Evolutionary conservation across 163 green algal genomes (phyloP), one percentile per base, ranked within the genome.

Genomic region (Scenedesmus sp.): DNA sequence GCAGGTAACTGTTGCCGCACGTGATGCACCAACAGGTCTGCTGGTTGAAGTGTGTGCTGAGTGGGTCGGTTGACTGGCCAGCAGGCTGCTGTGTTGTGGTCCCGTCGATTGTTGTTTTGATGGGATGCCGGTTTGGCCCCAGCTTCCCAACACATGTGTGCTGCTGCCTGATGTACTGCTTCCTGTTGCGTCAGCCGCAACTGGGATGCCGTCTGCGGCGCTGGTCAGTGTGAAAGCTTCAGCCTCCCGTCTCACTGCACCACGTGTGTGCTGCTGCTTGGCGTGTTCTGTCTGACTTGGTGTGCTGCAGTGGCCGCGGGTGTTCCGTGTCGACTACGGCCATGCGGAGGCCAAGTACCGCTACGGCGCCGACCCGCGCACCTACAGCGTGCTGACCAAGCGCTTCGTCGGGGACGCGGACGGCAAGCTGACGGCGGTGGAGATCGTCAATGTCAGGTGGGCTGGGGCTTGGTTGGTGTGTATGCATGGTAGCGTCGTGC

Each of bases 351-450:
- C 98, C 3, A 80, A 91, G 20, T 78, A 90, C 80, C 93, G 93
- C 78, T 98, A 96, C 87, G 98, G 98, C 20, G 87, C 92, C 16
- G 98, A 99, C 93, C 98, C 98, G 30, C 97, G 98, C 81, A 92
- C 91, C 40, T 99, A 99, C 94, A 95, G 97, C 85, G 97, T 99
- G 44, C 95, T 99, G 79, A 99, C 97, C 83, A 99, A 99, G 95
- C 93, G 96, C 59, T 99, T 99, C 93, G 93, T 99, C 13, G 94
- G 92, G 6, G 95, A 99, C 88, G 94, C 92, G 10, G 87, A 94
- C 53, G 95, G 96, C 91, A 95, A 96, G 37, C 53, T 99, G 33
- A 97, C 91, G 84, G 97, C 97, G 44, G 82, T 99, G n/a, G 96
- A 99, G 95, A 95, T 97, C 9, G 95, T 98, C 59, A 85, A 93